Evolutionary conservation across 2,329 filamentous ascomycete species (phyloP).

Genomic region (Clarireedia monteithiana): DNA sequence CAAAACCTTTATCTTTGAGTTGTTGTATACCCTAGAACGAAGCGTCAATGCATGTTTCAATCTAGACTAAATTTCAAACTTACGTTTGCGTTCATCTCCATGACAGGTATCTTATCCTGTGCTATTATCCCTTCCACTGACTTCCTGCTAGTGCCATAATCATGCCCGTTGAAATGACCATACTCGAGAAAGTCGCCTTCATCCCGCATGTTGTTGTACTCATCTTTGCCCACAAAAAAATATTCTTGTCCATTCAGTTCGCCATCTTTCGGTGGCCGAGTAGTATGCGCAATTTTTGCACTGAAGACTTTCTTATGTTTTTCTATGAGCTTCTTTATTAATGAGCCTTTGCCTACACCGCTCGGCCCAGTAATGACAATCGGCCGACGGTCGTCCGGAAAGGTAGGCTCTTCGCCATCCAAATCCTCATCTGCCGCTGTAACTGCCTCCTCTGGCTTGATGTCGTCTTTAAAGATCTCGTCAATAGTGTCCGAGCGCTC

Average conservation of each 20-base stretch:
- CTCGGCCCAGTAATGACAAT: conserved; percentile 63
- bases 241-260: conserved; percentile 46
- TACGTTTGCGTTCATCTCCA: conserved; percentile 47
- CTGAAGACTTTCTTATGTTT: conserved; percentile 60
- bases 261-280: conserved; percentile 39
- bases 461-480: conserved; percentile 44
- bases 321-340: conserved; percentile 55
- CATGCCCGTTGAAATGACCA: conserved; percentile 39
- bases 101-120: conserved; percentile 51
- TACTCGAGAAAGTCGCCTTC: conserved; percentile 53
- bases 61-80: conserved; percentile 18
- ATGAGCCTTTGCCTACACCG: conserved; percentile 53
- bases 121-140: conserved; percentile 44
- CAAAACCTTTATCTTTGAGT: conserved; percentile 48
- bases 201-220: conserved; percentile 51
- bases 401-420: conserved; percentile 29
- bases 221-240: conserved; percentile 47
- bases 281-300: conserved; percentile 47
- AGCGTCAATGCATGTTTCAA: not conserved
- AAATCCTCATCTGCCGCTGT: conserved; percentile 30
- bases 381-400: conserved; percentile 42
- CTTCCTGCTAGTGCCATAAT: conserved; percentile 50
- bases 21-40: conserved; percentile 43
- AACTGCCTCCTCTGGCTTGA: conserved; percentile 30
- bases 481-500: conserved; percentile 70